phyloP scores from a whole-genome alignment of 345 rosid genomes.

The Lepidium didymum region DNA sequence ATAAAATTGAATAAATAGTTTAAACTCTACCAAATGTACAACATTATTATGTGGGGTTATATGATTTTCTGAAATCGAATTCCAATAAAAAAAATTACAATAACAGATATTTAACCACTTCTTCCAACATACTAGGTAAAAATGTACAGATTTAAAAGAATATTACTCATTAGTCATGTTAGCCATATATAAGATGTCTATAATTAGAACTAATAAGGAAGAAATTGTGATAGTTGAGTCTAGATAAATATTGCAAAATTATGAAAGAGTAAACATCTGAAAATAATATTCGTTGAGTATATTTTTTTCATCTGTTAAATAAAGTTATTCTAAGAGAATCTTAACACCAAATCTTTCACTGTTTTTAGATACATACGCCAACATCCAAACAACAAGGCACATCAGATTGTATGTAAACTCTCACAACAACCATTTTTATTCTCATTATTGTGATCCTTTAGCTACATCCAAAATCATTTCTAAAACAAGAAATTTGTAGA shows the following conservation, averaged over 20 bases:
- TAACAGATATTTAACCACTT: too few relatives aligned
- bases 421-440: conserved; percentile 17
- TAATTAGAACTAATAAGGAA: not conserved
- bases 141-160: too few relatives aligned
- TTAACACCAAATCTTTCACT: conserved; percentile 70
- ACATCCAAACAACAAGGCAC: conserved; percentile 28
- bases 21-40: too few relatives aligned
- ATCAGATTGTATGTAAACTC: conserved; percentile 16
- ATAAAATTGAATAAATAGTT: too few relatives aligned
- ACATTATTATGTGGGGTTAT: too few relatives aligned
- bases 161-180: not conserved
- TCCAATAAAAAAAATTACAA: too few relatives aligned
- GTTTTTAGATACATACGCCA: conserved; percentile 34
- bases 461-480: not conserved
- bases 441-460: conserved; percentile 9
- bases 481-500: not conserved
- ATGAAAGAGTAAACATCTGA: conserved; percentile 9
- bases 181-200: not conserved
- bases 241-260: not conserved
- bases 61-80: too few relatives aligned
- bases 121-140: too few relatives aligned
- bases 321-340: conserved; percentile 76
- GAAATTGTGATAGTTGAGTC: not conserved
- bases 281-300: conserved; percentile 16
- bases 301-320: conserved; percentile 34